These are phyloP conservation scores for Amphichorda felina DNA, from an alignment of 2,329 filamentous ascomycete species.

Conservation along the genomic window DNA sequence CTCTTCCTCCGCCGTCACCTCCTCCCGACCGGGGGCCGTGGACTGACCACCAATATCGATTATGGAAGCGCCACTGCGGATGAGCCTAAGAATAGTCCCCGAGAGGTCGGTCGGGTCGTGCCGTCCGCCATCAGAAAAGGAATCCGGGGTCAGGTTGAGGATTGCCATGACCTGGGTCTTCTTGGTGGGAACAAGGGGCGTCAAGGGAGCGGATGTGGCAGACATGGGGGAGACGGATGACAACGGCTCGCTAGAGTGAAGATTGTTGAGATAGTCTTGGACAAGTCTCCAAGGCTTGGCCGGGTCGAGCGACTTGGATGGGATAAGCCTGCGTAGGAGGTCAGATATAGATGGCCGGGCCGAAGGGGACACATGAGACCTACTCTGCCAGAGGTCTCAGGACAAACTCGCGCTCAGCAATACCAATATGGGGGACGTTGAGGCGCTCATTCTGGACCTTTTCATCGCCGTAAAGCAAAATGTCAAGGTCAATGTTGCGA, in stretches of 20 bases:
- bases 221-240: constrained; percentile 48
- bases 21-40: constrained; percentile 63
- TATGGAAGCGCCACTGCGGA: constrained; percentile 64
- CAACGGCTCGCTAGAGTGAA: constrained; percentile 36
- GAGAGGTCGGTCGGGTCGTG: constrained; percentile 44
- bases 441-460: constrained; percentile 58
- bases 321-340: constrained; percentile 30
- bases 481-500: constrained; percentile 87
- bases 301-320: constrained; percentile 38
- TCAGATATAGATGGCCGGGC: neutral
- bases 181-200: constrained; percentile 43
- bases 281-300: constrained; percentile 47
- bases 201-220: constrained; percentile 34
- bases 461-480: constrained; percentile 68
- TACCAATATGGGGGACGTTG: constrained; percentile 73
- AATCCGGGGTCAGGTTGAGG: constrained; percentile 89
- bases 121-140: constrained; percentile 82
- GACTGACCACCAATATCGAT: constrained; percentile 92
- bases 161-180: constrained; percentile 84
- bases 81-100: constrained; percentile 46
- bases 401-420: constrained; percentile 89
- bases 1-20: constrained; percentile 65
- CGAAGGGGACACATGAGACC: constrained; percentile 10
- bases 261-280: constrained; percentile 48
- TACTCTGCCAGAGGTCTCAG: constrained; percentile 75